Evolutionary conservation across 306 rosid genomes (phyloP), one percentile per base, ranked within the genome.

Genomic region (Luffa acutangula): DNA sequence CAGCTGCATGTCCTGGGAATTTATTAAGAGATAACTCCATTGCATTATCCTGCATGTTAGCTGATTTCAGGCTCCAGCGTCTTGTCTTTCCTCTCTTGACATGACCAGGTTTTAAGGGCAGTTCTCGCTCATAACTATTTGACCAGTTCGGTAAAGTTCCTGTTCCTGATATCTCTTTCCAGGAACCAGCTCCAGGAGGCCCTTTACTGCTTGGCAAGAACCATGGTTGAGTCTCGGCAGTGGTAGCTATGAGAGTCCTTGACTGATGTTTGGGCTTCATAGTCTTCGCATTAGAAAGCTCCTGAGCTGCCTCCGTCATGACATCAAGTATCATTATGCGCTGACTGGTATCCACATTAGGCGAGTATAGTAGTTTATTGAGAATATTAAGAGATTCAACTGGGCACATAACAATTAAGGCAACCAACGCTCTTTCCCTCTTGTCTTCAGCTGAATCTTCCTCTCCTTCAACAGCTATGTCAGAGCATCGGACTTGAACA

Each of bases 241-340:
- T 87, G 84, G 87, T 88, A 76, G 97, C 81, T 80, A 95, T 82
- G 70, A 95, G 90, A 63, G 96, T 83, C 78, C 87, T 85, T 62
- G 81, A 78, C 78, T 85, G 86, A 77, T 81, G 90, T 81, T 91
- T 89, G 58, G 87, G 85, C 85, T 87, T 92, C 79, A 79, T 65
- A 73, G 65, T 82, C 83, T 89, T 91, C 60, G 91, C 45, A 81
- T 89, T 84, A 72, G 97, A 85, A 79, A 95, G 98, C 86, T 95
- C 97, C 87, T 84, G 91, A 85, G 96, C 98, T 79, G 97, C 97
- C 58, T 91, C 92, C 17, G 98, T 95, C 97, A 95, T 92, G 86
- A 90, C 83, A 83, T 92, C 98, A 10, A 95, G 92, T 76, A 95
- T 89, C 97, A 91, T 91, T 75, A 95, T 87, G 79, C 97, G 90